Evolutionary conservation across 129 eudicot genomes (phyloP), one percentile per base, ranked within the genome.

Genomic region (Apium graveolens): DNA sequence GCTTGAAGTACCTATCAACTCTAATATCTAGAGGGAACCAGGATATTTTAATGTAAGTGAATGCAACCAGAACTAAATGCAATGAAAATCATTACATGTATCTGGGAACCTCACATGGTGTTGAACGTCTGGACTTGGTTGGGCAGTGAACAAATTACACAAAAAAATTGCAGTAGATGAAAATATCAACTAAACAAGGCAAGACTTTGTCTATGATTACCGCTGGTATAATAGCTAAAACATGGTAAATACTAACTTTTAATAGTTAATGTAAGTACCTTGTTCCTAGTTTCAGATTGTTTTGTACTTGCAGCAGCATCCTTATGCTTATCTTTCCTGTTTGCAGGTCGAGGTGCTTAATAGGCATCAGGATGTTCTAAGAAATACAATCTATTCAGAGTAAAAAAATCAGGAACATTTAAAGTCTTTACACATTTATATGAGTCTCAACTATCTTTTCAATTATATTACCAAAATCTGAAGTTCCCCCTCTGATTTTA

Each of bases 301-400:
- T 85, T 63, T 78, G 41, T 44, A 73, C 86, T 83, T 65, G 84
- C 37, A 70, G 81, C 77, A 65, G 82, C 91, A 62, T 81, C 90
- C 81, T 38, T 86, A 34, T 83, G 90, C 62, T 85, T 88, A 37
- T 82, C 97, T 83, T 88, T 86, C 85, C 97, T 95, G 96, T 65
- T 83, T 80, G 76, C 76, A 83, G 70, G 37, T 46, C 70, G 73
- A 80, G 77, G 69, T 7, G 57, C 57, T 42, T 32, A 66, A 78
- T 39, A 55, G 44, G 48, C 60, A 71, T 68, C 32, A 77, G 63
- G 73, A 62, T 26, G 66, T 17, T 21, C 7, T 41, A 27, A 55
- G 66, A 78, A 62, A 63, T 20, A 70, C 53, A 55, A 39, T n/a
- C 65, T 18, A 73, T 77, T 44, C 62, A 76, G 51, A 11, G 5